These are phyloP conservation scores for Puccinia hordei DNA, from an alignment of 1,284 basidiomycete genomes.

Conservation along the genomic window DNA sequence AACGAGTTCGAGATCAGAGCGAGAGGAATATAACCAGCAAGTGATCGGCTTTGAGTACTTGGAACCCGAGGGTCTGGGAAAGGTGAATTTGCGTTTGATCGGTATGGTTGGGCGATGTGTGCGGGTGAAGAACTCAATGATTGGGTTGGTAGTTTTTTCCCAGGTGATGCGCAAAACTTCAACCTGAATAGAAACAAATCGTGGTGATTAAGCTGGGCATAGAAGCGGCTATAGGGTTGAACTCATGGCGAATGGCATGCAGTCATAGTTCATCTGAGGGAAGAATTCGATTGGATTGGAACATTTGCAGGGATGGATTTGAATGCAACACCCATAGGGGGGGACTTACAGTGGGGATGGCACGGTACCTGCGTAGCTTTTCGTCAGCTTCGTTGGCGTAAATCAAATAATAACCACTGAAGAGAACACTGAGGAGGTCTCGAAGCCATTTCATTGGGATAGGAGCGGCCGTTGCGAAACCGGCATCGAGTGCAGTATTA, in stretches of 20 bases:
- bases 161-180: constrained; percentile 93
- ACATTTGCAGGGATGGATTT: not conserved
- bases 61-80: constrained; percentile 77
- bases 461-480: constrained; percentile 90
- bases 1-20: constrained; percentile 69
- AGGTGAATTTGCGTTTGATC: constrained; percentile 74
- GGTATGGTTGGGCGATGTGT: constrained; percentile 67
- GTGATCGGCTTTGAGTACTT: constrained; percentile 77
- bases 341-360: constrained; percentile 72
- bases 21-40: constrained; percentile 80
- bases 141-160: constrained; percentile 89
- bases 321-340: not conserved
- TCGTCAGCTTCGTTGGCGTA: constrained; percentile 68
- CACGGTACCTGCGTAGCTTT: constrained; percentile 83
- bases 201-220: not conserved
- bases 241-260: not conserved
- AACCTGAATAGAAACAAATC: constrained; percentile 58
- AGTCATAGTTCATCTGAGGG: not conserved
- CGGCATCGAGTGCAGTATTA: constrained; percentile 81
- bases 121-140: constrained; percentile 71
- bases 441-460: constrained; percentile 89
- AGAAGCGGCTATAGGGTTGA: not conserved
- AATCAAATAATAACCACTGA: constrained; percentile 87
- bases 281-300: not conserved
- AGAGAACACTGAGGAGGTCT: constrained; percentile 79